phyloP scores from a whole-genome alignment of 2,329 filamentous ascomycete species.

The Penicillium sp. region DNA sequence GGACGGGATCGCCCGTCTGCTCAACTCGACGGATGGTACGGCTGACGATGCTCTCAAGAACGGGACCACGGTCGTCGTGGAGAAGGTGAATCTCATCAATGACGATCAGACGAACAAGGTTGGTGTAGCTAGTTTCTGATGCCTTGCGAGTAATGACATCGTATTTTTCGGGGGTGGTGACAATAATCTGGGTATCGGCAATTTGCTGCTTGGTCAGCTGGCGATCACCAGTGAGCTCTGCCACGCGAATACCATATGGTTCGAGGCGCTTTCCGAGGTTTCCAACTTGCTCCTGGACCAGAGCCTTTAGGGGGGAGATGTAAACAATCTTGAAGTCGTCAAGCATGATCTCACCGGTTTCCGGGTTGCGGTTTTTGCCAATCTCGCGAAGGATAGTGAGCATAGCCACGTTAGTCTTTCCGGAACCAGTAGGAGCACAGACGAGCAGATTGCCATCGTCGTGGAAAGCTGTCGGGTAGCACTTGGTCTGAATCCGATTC shows the following conservation, averaged over 20 bases:
- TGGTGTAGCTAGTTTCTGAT: slow-evolving; percentile 94
- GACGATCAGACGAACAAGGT: slow-evolving; percentile 91
- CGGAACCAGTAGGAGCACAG: slow-evolving; percentile 94
- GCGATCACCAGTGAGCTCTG: slow-evolving; percentile 95
- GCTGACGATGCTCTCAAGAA: slow-evolving; percentile 94
- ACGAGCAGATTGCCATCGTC: slow-evolving; percentile 98
- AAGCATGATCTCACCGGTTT: slow-evolving; percentile 90
- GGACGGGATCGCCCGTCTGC: slow-evolving; percentile 90
- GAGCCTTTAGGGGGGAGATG: slow-evolving; percentile 90
- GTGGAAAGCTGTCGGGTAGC: slow-evolving; percentile 85
- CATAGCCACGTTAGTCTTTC: slow-evolving; percentile 99
- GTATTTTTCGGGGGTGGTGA: slow-evolving; percentile 98
- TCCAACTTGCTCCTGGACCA: slow-evolving; percentile 97
- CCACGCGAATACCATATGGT: slow-evolving; percentile 86
- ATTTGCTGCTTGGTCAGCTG: slow-evolving; percentile 99
- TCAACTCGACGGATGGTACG: slow-evolving; percentile 91
- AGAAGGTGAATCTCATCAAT: slow-evolving; percentile 98
- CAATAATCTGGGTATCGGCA: slow-evolving; percentile 94
- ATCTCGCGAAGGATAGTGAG: slow-evolving; percentile 93
- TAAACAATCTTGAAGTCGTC: slow-evolving; percentile 99
- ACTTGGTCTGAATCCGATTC: slow-evolving; percentile 94
- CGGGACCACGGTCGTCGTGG: slow-evolving; percentile 95
- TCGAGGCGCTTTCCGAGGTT: slow-evolving; percentile 93
- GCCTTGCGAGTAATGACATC: slow-evolving; percentile 98
- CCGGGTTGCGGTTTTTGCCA: slow-evolving; percentile 86